Percentiles rank a stretch among this genome's conserved stretches.
Evolutionary conservation across 1,284 basidiomycete genomes (phyloP).

Genomic region (Leccinum cinnamomeum): DNA sequence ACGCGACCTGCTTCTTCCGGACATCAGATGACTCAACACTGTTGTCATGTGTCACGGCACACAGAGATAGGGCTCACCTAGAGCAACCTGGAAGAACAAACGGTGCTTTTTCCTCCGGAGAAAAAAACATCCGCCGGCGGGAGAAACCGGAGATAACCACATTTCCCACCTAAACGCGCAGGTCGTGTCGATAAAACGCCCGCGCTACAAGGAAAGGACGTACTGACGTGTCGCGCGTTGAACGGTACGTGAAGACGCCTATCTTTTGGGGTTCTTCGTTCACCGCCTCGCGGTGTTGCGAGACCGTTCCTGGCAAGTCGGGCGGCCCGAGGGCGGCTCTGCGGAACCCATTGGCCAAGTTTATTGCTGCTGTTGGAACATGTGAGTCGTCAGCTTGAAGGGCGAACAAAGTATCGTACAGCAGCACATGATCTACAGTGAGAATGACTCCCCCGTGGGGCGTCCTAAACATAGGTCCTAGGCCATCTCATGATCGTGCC

Average conservation of each 20-base stretch:
- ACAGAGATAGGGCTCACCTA: conserved; percentile 2
- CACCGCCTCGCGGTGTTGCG: not conserved
- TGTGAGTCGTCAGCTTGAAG: not conserved
- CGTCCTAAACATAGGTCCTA: conserved; percentile 13
- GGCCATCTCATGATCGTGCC: not conserved
- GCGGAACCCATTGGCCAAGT: not conserved
- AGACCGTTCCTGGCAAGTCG: not conserved
- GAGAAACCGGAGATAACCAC: not conserved
- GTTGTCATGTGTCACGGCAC: conserved; percentile 8
- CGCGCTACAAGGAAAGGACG: not conserved
- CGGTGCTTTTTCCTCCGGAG: not conserved
- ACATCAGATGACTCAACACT: conserved; percentile 22
- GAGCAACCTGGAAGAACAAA: conserved; percentile 2
- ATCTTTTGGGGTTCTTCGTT: not conserved
- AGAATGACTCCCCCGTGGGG: not conserved
- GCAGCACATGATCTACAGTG: conserved; percentile 2
- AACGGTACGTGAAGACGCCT: not conserved
- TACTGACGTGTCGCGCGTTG: not conserved
- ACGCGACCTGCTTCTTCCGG: not conserved
- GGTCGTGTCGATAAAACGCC: not conserved
- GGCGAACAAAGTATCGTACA: conserved; percentile 10
- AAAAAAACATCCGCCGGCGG: not conserved
- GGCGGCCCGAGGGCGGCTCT: not conserved
- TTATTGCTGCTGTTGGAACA: not conserved
- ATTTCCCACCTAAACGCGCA: not conserved